Evolutionary conservation across 441 rosid genomes (phyloP), one percentile per base, ranked within the genome.

Genomic region (Breynia disticha): DNA sequence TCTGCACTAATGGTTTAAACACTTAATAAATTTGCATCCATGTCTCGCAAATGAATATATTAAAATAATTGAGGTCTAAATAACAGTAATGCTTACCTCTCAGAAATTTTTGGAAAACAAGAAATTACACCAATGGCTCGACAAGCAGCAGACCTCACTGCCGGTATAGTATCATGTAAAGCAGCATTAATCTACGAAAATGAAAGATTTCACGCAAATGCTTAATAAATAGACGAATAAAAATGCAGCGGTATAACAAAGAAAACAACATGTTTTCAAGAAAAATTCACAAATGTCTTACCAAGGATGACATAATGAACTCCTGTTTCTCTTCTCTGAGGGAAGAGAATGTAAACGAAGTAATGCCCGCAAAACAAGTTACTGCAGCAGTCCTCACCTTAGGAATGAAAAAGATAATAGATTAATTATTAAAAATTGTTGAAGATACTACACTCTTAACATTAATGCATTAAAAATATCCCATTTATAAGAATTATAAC

Each of bases 131-230:
- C 96, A 68, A 91, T 82, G 64, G 90, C 98, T 69, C 95, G 89
- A 76, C 98, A 91, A 66, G 95, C 86, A 68, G 96, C 96, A 61
- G 94, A 83, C 71, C 87, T 75, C 47, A 91, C 94, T n/a, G 87
- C 73, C 66, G 98, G 84, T 60, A 76, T 74, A 48, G 63, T 74
- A 63, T 91, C 96, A 64, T 74, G 61, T 54, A 67, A 63, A 59
- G 93, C 94, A 63, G 90, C 84, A 71, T 57, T 62, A 50, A 82
- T 72, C 96, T 91, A 57, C 41, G 57, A 66, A 61, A 16, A 17
- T 44, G 32, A 19, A 18, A 73, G 49, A 52, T 52, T 50, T 51
- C 54, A 58, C 64, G 44, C 19, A 49, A 48, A 60, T 28, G 11
- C 28, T 32, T 46, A 47, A 57, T 21, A 18, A 24, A 53, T 45